phyloP scores from a whole-genome alignment of 306 rosid genomes.

The Nissolia schottii region DNA sequence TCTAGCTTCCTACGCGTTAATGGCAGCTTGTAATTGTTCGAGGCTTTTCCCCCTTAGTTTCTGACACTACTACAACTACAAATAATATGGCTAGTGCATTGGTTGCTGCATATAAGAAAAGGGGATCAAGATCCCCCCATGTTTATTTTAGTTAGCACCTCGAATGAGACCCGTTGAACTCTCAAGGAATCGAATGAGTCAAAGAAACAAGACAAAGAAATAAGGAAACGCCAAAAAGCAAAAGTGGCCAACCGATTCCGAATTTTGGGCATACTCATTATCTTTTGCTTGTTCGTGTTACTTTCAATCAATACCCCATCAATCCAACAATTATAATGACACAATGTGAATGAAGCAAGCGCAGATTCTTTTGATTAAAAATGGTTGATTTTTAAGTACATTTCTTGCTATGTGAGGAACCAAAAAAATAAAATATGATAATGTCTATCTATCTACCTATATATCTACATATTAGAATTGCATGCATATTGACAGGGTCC shows the following conservation, averaged over 20 bases:
- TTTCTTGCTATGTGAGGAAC: not conserved
- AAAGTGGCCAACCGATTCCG: not conserved
- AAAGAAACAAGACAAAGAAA: too few species aligned
- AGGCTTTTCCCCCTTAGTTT: slow-evolving; percentile 83
- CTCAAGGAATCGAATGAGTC: too few species aligned
- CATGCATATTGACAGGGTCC: not conserved
- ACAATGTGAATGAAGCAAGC: not conserved
- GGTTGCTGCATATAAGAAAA: slow-evolving; percentile 62
- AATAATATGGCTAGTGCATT: slow-evolving; percentile 62
- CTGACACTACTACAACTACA: slow-evolving; percentile 60
- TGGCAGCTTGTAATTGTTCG: slow-evolving; percentile 80
- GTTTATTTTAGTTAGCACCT: too few species aligned
- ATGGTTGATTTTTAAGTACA: not conserved
- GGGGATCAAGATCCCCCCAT: too few species aligned
- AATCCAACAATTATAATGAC: not conserved
- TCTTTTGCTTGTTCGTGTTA: not conserved
- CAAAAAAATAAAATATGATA: not conserved
- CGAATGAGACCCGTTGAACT: too few species aligned
- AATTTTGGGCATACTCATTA: too few species aligned
- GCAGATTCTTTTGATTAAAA: not conserved
- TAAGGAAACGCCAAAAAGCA: too few species aligned
- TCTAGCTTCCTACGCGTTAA: slow-evolving; percentile 37
- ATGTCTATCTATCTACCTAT: too few species aligned
- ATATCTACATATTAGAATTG: slow-evolving; percentile 13
- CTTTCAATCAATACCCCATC: not conserved